Evolutionary conservation across 2,329 filamentous ascomycete genomes (phyloP), one percentile per base, ranked within the genome.

Genomic region (Paecilomyces fulvus): DNA sequence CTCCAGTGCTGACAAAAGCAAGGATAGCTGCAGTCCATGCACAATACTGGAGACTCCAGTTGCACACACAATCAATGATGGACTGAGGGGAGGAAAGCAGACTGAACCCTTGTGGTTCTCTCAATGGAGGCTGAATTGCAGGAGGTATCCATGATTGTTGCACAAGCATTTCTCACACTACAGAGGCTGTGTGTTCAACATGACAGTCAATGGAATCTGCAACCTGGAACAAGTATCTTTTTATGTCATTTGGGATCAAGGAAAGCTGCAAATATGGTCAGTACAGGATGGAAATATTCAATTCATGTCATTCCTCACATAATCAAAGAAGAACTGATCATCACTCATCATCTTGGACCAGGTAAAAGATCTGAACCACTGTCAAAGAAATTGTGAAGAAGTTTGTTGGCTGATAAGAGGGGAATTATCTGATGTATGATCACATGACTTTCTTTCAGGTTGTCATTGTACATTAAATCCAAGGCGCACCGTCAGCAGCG

Each of bases 201-300:
- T 91, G 85, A 57, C 82, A 80, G 73, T 96, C 90, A 70, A 95
- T 83, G 62, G 86, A 87, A 61, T 90, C 87, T 69, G 90, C 90
- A 59, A 92, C 80, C 55, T 89, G 81, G 63, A 80, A 79, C 14
- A 87, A 86, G 72, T 90, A 91, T 61, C 79, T 80, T 59, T 82
- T 83, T 69, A 92, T 79, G 65, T 92, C 84, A 73, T 83, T 77
- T 10, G 82, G 80, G 61, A 84, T 79, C 57, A 78, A 80, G 51
- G 81, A 74, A 54, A 84, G 77, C 82, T 85, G 61, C 12, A 48
- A 53, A 49, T 51, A 50, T 10, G 48, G 55, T 31, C 61, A 25
- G 37, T 56, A 56, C 52, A 62, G 61, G 50, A 54, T 54, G 17
- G 12, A 30, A 9, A 25, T 21, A n/a, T 17, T 51, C 12, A 3